Conservation (phyloP, 176 grass and related monocot genomes). For the Calamus simplicifolius region DNA sequence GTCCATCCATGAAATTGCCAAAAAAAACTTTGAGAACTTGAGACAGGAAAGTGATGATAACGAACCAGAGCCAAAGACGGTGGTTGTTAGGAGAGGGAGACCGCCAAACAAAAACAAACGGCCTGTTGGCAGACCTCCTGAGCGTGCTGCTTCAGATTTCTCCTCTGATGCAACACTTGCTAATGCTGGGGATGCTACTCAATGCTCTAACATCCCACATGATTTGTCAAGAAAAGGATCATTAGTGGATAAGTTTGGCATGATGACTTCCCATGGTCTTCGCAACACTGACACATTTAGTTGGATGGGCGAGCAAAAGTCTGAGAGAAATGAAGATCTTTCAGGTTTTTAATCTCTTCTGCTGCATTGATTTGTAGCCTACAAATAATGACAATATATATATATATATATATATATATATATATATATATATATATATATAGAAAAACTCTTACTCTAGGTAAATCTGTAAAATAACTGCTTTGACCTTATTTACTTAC, state of each 20-base stretch:
- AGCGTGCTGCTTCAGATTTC: slow-evolving; percentile 37
- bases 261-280: slow-evolving; percentile 49
- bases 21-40: slow-evolving; percentile 93
- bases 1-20: slow-evolving; percentile 90
- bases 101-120: slow-evolving; percentile 65
- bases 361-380: no score
- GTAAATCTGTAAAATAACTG: no score
- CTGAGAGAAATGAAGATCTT: slow-evolving; percentile 54
- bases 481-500: no score
- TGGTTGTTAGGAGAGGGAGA: slow-evolving; percentile 45
- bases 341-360: slow-evolving; percentile 31
- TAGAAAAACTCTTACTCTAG: no score
- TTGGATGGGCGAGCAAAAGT: slow-evolving; percentile 36
- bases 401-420: no score
- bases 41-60: slow-evolving; percentile 89
- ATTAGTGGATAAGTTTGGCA: slow-evolving; percentile 21
- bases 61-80: slow-evolving; percentile 42
- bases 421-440: no score
- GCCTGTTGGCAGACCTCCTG: slow-evolving; percentile 52
- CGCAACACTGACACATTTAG: slow-evolving; percentile 35
- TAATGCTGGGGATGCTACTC: slow-evolving; percentile 44
- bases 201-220: slow-evolving; percentile 12
- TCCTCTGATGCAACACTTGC: slow-evolving; percentile 36
- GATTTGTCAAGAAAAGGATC: slow-evolving; percentile 39
- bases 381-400: no score